Evolutionary conservation across 257 asterid species (phyloP).

Genomic region (Gentiana dahurica): DNA sequence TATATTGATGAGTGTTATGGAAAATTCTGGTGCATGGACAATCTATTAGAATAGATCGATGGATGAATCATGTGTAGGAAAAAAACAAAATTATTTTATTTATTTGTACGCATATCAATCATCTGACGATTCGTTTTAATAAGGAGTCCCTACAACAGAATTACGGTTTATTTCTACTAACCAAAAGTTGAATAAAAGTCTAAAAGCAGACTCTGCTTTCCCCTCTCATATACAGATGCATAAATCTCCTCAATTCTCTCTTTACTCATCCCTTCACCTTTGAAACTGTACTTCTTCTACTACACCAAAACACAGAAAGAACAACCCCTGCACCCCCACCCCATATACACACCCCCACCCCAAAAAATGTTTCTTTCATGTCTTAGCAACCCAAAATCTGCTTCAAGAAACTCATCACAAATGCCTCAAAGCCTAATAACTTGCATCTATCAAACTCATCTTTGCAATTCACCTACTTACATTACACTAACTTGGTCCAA

Average conservation of each 20-base stretch:
- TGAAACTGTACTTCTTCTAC: not conserved
- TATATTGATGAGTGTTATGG: too few species aligned
- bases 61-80: too few species aligned
- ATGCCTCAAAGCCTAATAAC: slow-evolving; percentile 28
- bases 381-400: slow-evolving; percentile 15
- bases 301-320: not conserved
- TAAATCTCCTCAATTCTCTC: not conserved
- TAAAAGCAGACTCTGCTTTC: not conserved
- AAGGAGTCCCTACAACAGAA: too few species aligned
- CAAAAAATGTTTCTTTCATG: slow-evolving; percentile 22
- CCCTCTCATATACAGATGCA: not conserved
- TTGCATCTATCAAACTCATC: slow-evolving; percentile 26
- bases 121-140: too few species aligned
- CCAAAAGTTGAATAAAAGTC: too few species aligned
- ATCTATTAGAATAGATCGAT: too few species aligned
- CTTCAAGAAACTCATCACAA: slow-evolving; percentile 8
- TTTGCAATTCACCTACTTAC: slow-evolving; percentile 15
- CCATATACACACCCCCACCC: too few species aligned
- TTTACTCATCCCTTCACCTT: not conserved
- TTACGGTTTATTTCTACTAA: too few species aligned
- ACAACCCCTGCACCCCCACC: too few species aligned
- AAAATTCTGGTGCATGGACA: too few species aligned
- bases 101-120: too few species aligned
- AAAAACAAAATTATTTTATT: too few species aligned
- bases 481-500: slow-evolving; percentile 34